Conservation (phyloP, 805 yeast species). For the Zygosaccharomyces siamensis region DNA sequence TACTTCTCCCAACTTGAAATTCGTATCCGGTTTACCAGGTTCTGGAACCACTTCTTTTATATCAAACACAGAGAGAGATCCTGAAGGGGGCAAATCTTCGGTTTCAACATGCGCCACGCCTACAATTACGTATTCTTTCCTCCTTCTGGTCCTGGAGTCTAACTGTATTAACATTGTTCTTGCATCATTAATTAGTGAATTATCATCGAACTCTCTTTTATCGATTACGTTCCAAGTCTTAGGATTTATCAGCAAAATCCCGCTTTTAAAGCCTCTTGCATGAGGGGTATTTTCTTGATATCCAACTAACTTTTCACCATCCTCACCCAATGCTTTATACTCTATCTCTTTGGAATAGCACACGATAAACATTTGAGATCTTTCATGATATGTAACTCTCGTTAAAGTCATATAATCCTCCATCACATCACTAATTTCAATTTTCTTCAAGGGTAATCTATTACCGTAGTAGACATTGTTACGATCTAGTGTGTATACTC, state of each 20-base stretch:
- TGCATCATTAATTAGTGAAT: slow-evolving; percentile 49
- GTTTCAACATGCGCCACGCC: slow-evolving; percentile 73
- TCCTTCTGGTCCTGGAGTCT: slow-evolving; percentile 38
- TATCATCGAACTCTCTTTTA: slow-evolving; percentile 55
- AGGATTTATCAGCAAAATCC: slow-evolving; percentile 64
- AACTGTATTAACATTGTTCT: slow-evolving; percentile 36
- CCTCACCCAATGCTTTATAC: slow-evolving; percentile 69
- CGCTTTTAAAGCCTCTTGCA: slow-evolving; percentile 56
- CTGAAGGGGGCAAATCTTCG: slow-evolving; percentile 78
- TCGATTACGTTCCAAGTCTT: slow-evolving; percentile 74
- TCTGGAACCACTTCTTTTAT: slow-evolving; percentile 83
- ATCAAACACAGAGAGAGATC: slow-evolving; percentile 69
- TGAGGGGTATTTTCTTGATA: slow-evolving; percentile 42
- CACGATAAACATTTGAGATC: slow-evolving; percentile 55
- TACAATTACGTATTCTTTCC: slow-evolving; percentile 64
- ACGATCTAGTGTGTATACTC: slow-evolving; percentile 42
- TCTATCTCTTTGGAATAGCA: slow-evolving; percentile 56
- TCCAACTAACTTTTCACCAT: slow-evolving; percentile 60
- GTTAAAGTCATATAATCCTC: slow-evolving; percentile 46
- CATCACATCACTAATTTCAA: slow-evolving; percentile 41
- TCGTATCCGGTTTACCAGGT: slow-evolving; percentile 79
- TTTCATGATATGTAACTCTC: slow-evolving; percentile 63
- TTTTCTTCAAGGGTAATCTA: slow-evolving; percentile 52
- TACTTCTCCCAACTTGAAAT: slow-evolving; percentile 67
- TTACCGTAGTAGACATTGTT: slow-evolving; percentile 48